Evolutionary conservation across 2,329 filamentous ascomycete species (phyloP).

Genomic region (Blastomyces silverae): DNA sequence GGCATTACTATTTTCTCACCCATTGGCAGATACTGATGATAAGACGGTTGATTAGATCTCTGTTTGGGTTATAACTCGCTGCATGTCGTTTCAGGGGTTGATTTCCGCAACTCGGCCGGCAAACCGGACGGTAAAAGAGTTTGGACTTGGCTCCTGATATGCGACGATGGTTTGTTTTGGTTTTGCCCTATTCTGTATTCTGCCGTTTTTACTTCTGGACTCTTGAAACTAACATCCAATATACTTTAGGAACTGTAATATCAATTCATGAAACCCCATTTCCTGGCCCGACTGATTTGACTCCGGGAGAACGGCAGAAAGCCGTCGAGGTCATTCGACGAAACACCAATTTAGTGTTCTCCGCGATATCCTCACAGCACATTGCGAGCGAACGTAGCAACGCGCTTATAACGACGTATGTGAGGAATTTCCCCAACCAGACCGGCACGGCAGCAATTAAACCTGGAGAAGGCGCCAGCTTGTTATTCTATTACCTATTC

Average conservation of each 20-base stretch:
- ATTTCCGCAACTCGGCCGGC: slow-evolving; percentile 30
- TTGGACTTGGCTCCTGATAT: slow-evolving; percentile 67
- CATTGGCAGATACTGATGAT: slow-evolving; percentile 25
- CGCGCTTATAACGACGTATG: slow-evolving; percentile 45
- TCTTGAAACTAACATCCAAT: slow-evolving; percentile 12
- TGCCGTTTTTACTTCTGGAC: neutral
- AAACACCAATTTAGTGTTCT: slow-evolving; percentile 56
- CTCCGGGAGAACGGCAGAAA: slow-evolving; percentile 25
- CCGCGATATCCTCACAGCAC: slow-evolving; percentile 53
- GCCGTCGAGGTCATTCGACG: slow-evolving; percentile 42
- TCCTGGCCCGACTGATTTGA: slow-evolving; percentile 41
- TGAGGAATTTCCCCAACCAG: slow-evolving; percentile 35
- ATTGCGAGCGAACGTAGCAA: slow-evolving; percentile 42
- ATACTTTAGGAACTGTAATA: slow-evolving; percentile 55
- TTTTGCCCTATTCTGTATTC: neutral
- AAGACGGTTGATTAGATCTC: slow-evolving; percentile 45
- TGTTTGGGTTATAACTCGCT: slow-evolving; percentile 64
- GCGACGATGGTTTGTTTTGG: slow-evolving; percentile 51
- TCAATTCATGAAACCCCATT: slow-evolving; percentile 59
- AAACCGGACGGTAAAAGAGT: slow-evolving; percentile 48
- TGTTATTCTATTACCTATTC: slow-evolving; percentile 62
- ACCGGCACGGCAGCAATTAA: slow-evolving; percentile 33
- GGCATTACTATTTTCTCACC: neutral
- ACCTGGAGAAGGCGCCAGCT: slow-evolving; percentile 49
- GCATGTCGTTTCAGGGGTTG: slow-evolving; percentile 43